These are phyloP conservation scores for Aureobasidium namibiae DNA, from an alignment of 2,329 filamentous ascomycete genomes.

Conservation along the genomic window DNA sequence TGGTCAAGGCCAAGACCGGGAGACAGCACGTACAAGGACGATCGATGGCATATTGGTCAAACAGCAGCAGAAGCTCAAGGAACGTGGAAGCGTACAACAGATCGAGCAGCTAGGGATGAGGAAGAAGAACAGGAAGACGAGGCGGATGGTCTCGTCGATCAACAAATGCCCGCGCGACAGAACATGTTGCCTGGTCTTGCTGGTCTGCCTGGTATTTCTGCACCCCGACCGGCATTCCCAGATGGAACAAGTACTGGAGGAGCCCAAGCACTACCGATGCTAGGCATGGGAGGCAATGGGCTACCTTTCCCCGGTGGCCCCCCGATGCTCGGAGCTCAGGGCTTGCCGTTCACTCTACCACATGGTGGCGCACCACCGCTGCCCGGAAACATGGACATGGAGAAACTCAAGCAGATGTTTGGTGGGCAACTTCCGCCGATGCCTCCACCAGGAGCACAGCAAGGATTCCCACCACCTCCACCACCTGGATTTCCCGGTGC, in stretches of 20 bases:
- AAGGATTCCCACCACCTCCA: conserved; percentile 23
- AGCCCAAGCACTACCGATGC: conserved; percentile 23
- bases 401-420: conserved; percentile 24
- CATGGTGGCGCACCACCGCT: conserved; percentile 17
- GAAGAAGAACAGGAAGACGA: conserved; percentile 94
- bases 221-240: conserved; percentile 25
- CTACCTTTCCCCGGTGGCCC: conserved; percentile 23
- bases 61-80: conserved; percentile 87
- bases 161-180: conserved; percentile 62
- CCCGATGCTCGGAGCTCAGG: conserved; percentile 14
- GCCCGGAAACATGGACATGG: conserved; percentile 25
- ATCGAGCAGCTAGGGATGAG: conserved; percentile 80
- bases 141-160: conserved; percentile 83
- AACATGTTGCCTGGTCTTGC: conserved; percentile 58
- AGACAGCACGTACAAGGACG: conserved; percentile 74
- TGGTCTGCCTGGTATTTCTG: conserved; percentile 41
- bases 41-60: conserved; percentile 93
- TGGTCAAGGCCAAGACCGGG: conserved; percentile 89
- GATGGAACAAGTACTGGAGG: conserved; percentile 39
- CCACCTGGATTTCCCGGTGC: conserved; percentile 17
- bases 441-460: conserved; percentile 18
- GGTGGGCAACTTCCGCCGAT: conserved; percentile 23
- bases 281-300: background rate
- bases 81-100: conserved; percentile 89
- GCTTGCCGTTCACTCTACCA: conserved; percentile 19